Base-by-base conservation (phyloP, 1,284 basidiomycete genomes). In the Cryptococcus amylolentus region DNA sequence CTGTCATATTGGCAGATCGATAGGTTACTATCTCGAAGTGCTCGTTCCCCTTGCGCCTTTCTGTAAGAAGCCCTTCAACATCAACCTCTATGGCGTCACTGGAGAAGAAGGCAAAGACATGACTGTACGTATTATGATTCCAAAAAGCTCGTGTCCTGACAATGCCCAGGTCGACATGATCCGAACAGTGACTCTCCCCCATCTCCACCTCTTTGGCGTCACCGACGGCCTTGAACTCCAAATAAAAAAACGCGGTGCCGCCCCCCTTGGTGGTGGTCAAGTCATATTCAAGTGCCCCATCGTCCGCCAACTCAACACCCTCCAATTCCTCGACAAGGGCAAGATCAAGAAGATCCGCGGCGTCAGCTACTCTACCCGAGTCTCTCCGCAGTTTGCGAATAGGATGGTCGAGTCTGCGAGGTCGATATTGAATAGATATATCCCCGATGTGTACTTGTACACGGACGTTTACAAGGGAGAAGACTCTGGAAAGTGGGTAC, bases 381-480 rank as follows among this genome's bases (percentile, higher is more conserved):
- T 98, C 16, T 94, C 87, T 60, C 95, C 96, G 18, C 94, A 98
- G 71, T 91, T 98, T 72, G 93, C 94, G 2, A 98, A 97, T 76
- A 85, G 96, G 47, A 91, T 98, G 86, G 96, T 98, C 55, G 95
- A 98, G 69, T 84, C 92, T 2, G 86, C 91, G 10, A 85, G 96
- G 43, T 89, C 89, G 3, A 82, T 98, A 26, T 82, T 99, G 39
- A 98, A 98, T 71, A 86, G 94, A 4, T 98, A 91, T 77, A 96
- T 98, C 60, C 95, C 95, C 27, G 96, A 99, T 72, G 91, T 98
- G 31, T 98, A 98, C 76, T 84, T 99, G 28, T 96, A 98, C 73
- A 96, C 96, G 1, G 96, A 98, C 68, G 93, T 98, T 13, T 98
- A 97, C 79, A 93, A 96, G 72, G 94, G 94, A 9, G 90, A 93